A percentile compares a stretch with the other conserved stretches of the same genome.
Conservation (phyloP, 495 filamentous ascomycete species). For the Apodospora peruviana region DNA sequence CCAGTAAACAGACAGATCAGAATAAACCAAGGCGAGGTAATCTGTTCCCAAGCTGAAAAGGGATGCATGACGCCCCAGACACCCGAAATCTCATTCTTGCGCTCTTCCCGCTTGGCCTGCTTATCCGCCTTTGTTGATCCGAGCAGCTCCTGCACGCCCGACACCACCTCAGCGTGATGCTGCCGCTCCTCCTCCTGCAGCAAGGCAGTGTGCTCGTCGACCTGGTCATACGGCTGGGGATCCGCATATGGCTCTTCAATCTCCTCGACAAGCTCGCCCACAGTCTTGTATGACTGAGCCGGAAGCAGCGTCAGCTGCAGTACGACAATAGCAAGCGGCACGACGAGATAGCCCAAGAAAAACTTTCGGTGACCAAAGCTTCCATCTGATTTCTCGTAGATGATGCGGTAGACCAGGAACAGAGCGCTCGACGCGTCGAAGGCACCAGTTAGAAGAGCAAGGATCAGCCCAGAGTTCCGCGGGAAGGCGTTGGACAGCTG, state of each 20-base stretch:
- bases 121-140: conserved; percentile 53
- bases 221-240: conserved; percentile 44
- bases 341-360: conserved; percentile 70
- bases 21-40: conserved; percentile 79
- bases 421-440: conserved; percentile 88
- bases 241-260: conserved; percentile 46
- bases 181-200: conserved; percentile 58
- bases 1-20: conserved; percentile 78
- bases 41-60: conserved; percentile 64
- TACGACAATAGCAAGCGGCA: conserved; percentile 64
- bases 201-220: conserved; percentile 55
- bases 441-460: conserved; percentile 80
- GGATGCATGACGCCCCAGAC: conserved; percentile 90
- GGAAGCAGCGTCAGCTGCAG: conserved; percentile 76
- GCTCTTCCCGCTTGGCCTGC: conserved; percentile 48
- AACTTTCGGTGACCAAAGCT: conserved; percentile 61
- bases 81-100: conserved; percentile 58
- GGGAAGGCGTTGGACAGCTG: conserved; percentile 93
- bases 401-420: conserved; percentile 77
- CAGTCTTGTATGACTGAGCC: conserved; percentile 75
- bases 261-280: conserved; percentile 72
- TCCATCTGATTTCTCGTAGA: conserved; percentile 59
- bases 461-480: conserved; percentile 73
- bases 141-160: conserved; percentile 70
- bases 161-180: conserved; percentile 62